Base-by-base conservation (phyloP, 495 filamentous ascomycete genomes). In the Podospora pseudopauciseta region DNA sequence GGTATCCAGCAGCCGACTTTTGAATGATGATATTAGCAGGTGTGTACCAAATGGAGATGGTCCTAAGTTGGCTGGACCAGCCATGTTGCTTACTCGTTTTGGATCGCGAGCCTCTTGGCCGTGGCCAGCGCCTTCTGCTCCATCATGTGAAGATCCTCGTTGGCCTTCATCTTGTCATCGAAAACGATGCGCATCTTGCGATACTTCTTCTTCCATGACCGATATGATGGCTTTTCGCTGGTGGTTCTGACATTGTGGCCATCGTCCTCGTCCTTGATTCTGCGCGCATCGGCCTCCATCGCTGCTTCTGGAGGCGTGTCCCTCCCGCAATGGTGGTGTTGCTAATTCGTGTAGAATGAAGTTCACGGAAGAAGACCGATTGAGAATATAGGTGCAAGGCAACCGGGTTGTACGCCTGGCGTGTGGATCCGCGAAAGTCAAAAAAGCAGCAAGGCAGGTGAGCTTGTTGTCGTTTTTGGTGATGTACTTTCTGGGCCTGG, bases 151-250 rank as follows among this genome's bases (percentile, higher is more conserved):
- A 96, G 82, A 53, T 84, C 83, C 73, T 96, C 91, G 72, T 89
- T 93, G 62, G 91, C 87, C 62, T 87, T 86, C 88, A 94, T 93
- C 72, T 86, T 87, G 57, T 89, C 84, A 72, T 97, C 93, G 72
- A 97, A 99, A 54, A 86, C 84, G 73, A 92, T 83, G 74, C 91
- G 90, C 82, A 96, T 88, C 81, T 99, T 99, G 65, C 91, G 88
- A 79, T 94, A 99, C 81, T 99, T 99, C 80, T 96, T 97, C 81
- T 92, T 94, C 78, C 72, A 84, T 20, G 77, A 82, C 63, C 77
- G 79, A 70, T 79, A 80, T 3, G 81, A 78, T 63, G 73, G 72
- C 70, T 75, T 79, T 44, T 77, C 68, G 28, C 79, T 80, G 18
- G 72, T 65, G 73, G 76, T 75, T 20, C 71, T 75, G 18, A 70